Base-by-base conservation (phyloP, 768 basidiomycete genomes). In the Polyporus arcularius region DNA sequence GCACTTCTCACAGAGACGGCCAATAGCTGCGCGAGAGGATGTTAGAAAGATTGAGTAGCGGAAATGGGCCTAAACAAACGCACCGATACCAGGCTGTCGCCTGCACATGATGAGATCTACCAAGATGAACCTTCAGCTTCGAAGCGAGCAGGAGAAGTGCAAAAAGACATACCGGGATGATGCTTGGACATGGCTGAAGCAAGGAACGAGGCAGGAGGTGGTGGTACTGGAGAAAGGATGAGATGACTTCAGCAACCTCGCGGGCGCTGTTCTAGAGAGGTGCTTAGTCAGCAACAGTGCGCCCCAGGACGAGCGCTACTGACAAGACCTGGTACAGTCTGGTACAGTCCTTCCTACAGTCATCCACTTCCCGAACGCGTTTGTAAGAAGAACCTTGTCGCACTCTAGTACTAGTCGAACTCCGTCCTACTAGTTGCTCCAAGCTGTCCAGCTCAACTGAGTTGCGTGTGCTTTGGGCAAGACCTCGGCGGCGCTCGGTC, bases 61-160 rank as follows among this genome's bases (percentile, higher is more conserved):
- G n/a, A n/a, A n/a, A n/a, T n/a, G n/a, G n/a, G n/a, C n/a, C n/a
- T n/a, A n/a, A n/a, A n/a, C n/a, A n/a, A n/a, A 75, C 87, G 66
- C 67, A 93, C 96, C 96, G 58, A 98, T 98, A 65, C 97, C 97
- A 67, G 97, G 90, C 75, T 98, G 96, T 59, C 94, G 89, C 74
- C 96, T 83, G 77, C 96, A 99, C 94, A 98, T 96, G 67, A 99
- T 96, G 48, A 99, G 76, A 87, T 99, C 96, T 96, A 32, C 7
- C 51, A 31, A 43, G 28, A 1, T 5, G 40, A 14, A 7, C 15
- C 54, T 3, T 30, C 28, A 39, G 43, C 12, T 28, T 48, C 38
- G 49, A 21, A 7, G 15, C 11, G 10, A 31, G 8, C 4, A 45
- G 28, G n/a, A 39, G 41, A 38, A 35, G 4, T 8, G 15, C 31